A percentile compares a stretch with the other conserved stretches of the same genome.
These are phyloP conservation scores for Entomophthora muscae DNA, from an alignment of 371 early-diverging fungal genomes.

Conservation along the genomic window DNA sequence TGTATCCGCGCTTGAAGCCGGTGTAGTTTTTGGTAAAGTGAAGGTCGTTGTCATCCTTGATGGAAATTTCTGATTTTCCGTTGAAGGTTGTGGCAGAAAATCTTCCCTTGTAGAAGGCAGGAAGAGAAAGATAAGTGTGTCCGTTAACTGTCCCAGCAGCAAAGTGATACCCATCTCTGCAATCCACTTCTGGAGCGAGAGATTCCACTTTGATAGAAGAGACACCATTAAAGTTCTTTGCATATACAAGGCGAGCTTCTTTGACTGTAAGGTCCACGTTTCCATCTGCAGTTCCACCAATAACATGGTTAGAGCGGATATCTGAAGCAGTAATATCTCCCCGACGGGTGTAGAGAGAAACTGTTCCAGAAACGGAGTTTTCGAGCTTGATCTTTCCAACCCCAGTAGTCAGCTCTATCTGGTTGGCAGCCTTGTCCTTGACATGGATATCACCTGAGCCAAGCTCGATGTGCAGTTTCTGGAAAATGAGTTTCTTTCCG, in stretches of 20 bases:
- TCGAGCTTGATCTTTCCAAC: background rate
- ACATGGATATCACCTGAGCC: background rate
- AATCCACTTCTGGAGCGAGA: background rate
- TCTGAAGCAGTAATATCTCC: background rate
- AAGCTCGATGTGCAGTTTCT: conserved; percentile 4
- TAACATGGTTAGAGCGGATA: background rate
- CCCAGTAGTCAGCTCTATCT: background rate
- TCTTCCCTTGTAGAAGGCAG: background rate
- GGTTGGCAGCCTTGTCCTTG: background rate
- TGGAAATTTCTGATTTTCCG: background rate
- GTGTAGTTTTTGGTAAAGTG: background rate
- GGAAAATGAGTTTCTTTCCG: background rate
- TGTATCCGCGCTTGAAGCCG: background rate
- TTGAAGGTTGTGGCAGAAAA: conserved; percentile 2
- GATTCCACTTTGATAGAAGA: background rate
- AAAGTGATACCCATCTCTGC: background rate
- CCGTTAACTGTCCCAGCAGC: conserved; percentile 1
- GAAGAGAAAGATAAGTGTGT: background rate
- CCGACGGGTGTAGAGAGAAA: background rate
- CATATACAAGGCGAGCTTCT: background rate
- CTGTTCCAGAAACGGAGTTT: background rate
- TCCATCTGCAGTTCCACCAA: conserved; percentile 5
- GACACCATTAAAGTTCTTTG: conserved; percentile 7
- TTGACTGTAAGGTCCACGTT: background rate
- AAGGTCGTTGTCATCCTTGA: background rate